Evolutionary conservation across 1,139 yeast species (phyloP).

Genomic region (Blastobotrys apis): DNA sequence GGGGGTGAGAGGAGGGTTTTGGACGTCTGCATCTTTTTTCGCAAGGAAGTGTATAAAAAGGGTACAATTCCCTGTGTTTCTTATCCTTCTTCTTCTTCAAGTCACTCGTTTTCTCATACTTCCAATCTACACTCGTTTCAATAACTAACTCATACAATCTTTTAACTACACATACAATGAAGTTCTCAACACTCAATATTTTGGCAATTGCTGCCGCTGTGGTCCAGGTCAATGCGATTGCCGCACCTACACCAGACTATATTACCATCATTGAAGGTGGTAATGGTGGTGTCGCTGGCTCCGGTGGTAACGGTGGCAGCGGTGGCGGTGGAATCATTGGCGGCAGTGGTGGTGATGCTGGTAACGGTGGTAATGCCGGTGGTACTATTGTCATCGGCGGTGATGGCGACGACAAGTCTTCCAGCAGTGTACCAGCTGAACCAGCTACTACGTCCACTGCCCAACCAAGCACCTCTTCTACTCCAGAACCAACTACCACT

Average conservation of each 20-base stretch:
- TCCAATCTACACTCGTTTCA: background rate
- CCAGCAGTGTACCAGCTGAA: background rate
- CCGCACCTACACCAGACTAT: background rate
- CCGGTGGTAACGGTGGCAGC: conserved; percentile 1
- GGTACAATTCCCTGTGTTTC: background rate
- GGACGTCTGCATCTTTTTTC: background rate
- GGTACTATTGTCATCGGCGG: conserved; percentile 4
- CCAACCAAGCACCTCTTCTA: background rate
- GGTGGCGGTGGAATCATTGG: conserved; percentile 6
- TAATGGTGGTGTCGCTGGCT: conserved; percentile 1
- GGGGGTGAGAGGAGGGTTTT: background rate
- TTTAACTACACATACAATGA: too few relatives aligned
- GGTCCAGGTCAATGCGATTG: background rate
- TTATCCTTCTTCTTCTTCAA: background rate
- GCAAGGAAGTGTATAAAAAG: background rate
- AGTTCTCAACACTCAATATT: background rate
- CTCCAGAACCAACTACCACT: background rate
- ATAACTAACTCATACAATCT: background rate
- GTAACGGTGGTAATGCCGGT: conserved; percentile 11
- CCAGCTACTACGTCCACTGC: too few relatives aligned
- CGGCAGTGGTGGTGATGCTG: conserved; percentile 6
- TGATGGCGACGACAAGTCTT: background rate
- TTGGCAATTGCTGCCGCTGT: background rate
- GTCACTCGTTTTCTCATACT: background rate
- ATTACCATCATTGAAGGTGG: background rate